Evolutionary conservation across 169 alveolate genomes (phyloP), one percentile per base, ranked within the genome.

Genomic region (Plasmodium billcollinsi): DNA sequence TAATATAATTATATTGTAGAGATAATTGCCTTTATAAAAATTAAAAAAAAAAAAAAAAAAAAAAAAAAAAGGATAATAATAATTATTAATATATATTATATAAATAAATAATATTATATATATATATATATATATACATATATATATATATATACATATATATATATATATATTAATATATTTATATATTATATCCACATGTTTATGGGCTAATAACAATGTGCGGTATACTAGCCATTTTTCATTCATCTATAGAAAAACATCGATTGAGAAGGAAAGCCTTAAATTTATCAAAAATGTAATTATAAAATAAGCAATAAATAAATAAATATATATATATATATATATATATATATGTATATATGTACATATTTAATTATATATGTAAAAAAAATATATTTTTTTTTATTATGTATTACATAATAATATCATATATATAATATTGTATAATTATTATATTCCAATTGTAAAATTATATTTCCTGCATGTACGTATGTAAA

Each of bases 221-320:
- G 90, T 78, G 90, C 50, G 90, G 90, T 21, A 78, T 78, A 33
- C 26, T 78, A 29, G 90, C 90, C 9, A 78, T 78, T 78, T 78
- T 78, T 58, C 90, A 78, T 24, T 78, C 90, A 20, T 15, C 90
- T 61, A 67, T 78, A 33, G 90, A 78, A 52, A 78, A 58, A 15
- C 67, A 78, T 70, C 54, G 80, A 9, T 50, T 78, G 24, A 70
- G 90, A 18, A 78, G 90, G 78, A 78, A 78, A 63, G 90, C 90
- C 72, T 58, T 78, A n/a, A 71, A 69, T 1, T 20, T 67, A 8
- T 78, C 90, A 7, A 78, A 78, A 59, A 78, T 49, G 80, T 78
- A 78, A 3, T 21, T 8, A 67, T n/a, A 33, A 9, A 67, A 39
- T n/a, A 33, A 67, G 0, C 1, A 39, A 33, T 43, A 0, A 26